These are phyloP conservation scores for Brassica hybrid DNA, from an alignment of 441 rosid species.

Conservation along the genomic window DNA sequence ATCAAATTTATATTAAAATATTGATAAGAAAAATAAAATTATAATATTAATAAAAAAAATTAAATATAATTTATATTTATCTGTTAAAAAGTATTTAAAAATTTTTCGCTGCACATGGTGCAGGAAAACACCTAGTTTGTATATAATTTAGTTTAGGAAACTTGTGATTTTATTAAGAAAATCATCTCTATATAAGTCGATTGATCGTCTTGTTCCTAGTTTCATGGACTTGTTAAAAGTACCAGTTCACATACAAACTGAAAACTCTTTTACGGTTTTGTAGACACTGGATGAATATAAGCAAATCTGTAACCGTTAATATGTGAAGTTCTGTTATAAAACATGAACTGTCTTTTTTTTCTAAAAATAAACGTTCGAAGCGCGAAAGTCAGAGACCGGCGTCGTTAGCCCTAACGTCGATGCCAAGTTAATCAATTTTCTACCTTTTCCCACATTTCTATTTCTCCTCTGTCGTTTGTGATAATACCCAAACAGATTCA, in stretches of 20 bases:
- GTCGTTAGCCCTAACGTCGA: conserved; percentile 3
- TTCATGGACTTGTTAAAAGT: neutral
- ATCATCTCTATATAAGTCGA: neutral
- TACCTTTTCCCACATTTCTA: conserved; percentile 25
- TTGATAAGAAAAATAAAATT: too few relatives aligned
- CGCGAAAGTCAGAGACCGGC: conserved; percentile 3
- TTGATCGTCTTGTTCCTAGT: neutral
- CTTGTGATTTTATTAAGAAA: neutral
- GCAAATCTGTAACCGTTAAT: neutral
- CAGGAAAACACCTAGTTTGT: too few relatives aligned
- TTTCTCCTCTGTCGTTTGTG: neutral
- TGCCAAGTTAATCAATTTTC: conserved; percentile 11
- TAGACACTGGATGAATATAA: conserved; percentile 14
- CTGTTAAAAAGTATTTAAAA: too few relatives aligned
- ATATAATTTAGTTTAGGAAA: conserved; percentile 1
- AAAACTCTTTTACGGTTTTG: conserved; percentile 1
- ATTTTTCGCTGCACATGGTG: too few relatives aligned
- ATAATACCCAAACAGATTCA: neutral
- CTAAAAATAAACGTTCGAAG: conserved; percentile 3
- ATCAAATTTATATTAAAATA: too few relatives aligned
- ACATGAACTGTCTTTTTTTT: neutral
- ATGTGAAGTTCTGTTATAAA: neutral
- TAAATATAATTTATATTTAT: too few relatives aligned
- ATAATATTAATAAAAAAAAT: too few relatives aligned
- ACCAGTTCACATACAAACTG: neutral